phyloP scores from a whole-genome alignment of 495 filamentous ascomycete species.

The Penicillium diatomitis region DNA sequence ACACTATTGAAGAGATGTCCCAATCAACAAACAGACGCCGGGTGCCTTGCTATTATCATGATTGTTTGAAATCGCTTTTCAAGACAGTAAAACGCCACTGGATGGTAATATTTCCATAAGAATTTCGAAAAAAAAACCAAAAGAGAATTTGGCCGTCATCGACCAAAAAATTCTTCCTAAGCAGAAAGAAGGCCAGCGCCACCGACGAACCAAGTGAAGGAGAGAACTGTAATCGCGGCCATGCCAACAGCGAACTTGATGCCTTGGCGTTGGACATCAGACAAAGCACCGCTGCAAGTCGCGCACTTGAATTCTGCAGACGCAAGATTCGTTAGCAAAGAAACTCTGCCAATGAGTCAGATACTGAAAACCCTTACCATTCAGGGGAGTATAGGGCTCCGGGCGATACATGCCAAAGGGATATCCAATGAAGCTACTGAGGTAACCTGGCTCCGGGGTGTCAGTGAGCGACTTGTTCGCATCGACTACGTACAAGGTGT shows the following conservation, averaged over 20 bases:
- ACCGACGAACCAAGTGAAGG: slow-evolving; percentile 83
- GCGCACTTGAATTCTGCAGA: slow-evolving; percentile 47
- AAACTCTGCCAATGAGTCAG: neutral
- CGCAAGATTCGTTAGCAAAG: slow-evolving; percentile 5
- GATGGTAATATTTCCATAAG: slow-evolving; percentile 16
- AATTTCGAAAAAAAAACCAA: slow-evolving; percentile 1
- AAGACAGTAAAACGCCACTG: slow-evolving; percentile 11
- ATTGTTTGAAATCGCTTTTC: slow-evolving; percentile 12
- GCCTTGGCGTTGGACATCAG: slow-evolving; percentile 53
- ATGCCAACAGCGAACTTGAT: slow-evolving; percentile 68
- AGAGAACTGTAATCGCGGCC: slow-evolving; percentile 63
- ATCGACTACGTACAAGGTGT: slow-evolving; percentile 81
- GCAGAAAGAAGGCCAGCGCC: slow-evolving; percentile 51
- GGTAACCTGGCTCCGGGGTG: slow-evolving; percentile 59
- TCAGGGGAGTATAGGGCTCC: slow-evolving; percentile 53
- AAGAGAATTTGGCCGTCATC: too few species aligned
- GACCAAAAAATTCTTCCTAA: slow-evolving; percentile 1
- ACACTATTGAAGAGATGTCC: slow-evolving; percentile 4
- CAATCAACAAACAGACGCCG: slow-evolving; percentile 15
- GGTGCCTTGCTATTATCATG: slow-evolving; percentile 24
- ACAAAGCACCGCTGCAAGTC: slow-evolving; percentile 64
- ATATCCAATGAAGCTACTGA: slow-evolving; percentile 53
- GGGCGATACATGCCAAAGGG: slow-evolving; percentile 76
- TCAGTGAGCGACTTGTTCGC: slow-evolving; percentile 52
- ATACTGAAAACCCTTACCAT: slow-evolving; percentile 34